phyloP scores from a whole-genome alignment of 2,329 filamentous ascomycete species.

The Hymenoscyphus fructigenus region DNA sequence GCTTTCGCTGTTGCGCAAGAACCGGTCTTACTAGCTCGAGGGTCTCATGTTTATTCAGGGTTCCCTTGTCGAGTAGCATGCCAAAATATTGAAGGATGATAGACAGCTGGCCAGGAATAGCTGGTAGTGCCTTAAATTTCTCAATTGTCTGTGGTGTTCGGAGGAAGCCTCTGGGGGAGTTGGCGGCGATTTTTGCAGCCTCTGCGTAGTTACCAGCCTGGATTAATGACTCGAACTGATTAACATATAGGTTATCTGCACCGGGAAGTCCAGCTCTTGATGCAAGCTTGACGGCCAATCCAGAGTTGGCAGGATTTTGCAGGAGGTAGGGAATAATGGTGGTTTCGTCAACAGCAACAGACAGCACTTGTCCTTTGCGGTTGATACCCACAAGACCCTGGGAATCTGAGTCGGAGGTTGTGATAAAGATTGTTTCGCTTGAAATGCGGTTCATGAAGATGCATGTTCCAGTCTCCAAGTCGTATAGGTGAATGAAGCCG shows the following conservation, averaged over 20 bases:
- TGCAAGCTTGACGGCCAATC: conserved; percentile 93
- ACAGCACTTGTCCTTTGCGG: conserved; percentile 93
- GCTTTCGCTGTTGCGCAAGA: conserved; percentile 88
- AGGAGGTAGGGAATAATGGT: conserved; percentile 93
- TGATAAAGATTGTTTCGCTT: conserved; percentile 98
- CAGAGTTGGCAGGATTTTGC: conserved; percentile 91
- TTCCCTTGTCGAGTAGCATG: conserved; percentile 92
- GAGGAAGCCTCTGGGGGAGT: conserved; percentile 93
- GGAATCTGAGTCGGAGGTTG: conserved; percentile 77
- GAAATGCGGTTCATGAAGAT: conserved; percentile 99
- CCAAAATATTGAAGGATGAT: conserved; percentile 97
- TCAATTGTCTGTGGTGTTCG: conserved; percentile 94
- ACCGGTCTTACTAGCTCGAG: conserved; percentile 92
- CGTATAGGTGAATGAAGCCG: conserved; percentile 97
- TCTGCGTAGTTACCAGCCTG: conserved; percentile 77
- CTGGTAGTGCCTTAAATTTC: conserved; percentile 84
- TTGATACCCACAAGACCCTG: conserved; percentile 93
- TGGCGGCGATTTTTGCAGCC: conserved; percentile 93
- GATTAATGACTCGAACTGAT: conserved; percentile 89
- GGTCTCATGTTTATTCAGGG: conserved; percentile 88
- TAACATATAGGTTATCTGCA: conserved; percentile 87
- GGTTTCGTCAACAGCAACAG: conserved; percentile 88
- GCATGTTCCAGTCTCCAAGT: conserved; percentile 90
- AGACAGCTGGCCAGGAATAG: conserved; percentile 82
- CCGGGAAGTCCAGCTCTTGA: conserved; percentile 91